These are phyloP conservation scores for Athelia psychrophila DNA, from an alignment of 1,284 basidiomycete genomes.

Conservation along the genomic window DNA sequence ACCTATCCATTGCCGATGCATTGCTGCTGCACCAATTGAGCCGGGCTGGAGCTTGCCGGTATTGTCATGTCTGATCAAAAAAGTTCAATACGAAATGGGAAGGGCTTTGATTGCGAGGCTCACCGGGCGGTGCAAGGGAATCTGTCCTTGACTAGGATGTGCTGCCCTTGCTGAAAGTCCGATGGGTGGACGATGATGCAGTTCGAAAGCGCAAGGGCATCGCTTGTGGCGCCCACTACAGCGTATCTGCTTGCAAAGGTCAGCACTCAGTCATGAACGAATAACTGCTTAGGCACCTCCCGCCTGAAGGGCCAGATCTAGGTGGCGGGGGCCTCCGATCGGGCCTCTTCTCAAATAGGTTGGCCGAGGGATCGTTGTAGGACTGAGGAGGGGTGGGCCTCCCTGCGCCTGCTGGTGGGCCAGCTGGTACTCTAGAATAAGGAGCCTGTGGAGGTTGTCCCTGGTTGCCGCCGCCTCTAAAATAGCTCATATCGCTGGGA, in stretches of 20 bases:
- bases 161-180: conserved; percentile 72
- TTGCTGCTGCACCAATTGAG: conserved; percentile 63
- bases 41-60: conserved; percentile 65
- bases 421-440: conserved; percentile 48
- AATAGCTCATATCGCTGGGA: conserved; percentile 42
- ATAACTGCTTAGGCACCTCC: not conserved
- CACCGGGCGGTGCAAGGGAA: conserved; percentile 75
- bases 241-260: conserved; percentile 40
- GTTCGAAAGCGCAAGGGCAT: conserved; percentile 77
- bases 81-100: not conserved
- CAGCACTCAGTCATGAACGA: not conserved
- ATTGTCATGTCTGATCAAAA: conserved; percentile 64
- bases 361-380: conserved; percentile 53
- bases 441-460: conserved; percentile 36
- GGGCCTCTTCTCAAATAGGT: conserved; percentile 48
- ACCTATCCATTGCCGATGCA: conserved; percentile 84
- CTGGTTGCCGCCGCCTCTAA: conserved; percentile 35
- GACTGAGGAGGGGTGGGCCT: conserved; percentile 23
- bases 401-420: conserved; percentile 15
- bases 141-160: conserved; percentile 70
- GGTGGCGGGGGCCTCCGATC: conserved; percentile 39
- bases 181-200: conserved; percentile 75
- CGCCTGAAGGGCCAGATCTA: conserved; percentile 22
- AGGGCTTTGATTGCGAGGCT: conserved; percentile 20
- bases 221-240: conserved; percentile 56